Base-by-base conservation (phyloP, 768 basidiomycete genomes). In the Termitomyces sp. region DNA sequence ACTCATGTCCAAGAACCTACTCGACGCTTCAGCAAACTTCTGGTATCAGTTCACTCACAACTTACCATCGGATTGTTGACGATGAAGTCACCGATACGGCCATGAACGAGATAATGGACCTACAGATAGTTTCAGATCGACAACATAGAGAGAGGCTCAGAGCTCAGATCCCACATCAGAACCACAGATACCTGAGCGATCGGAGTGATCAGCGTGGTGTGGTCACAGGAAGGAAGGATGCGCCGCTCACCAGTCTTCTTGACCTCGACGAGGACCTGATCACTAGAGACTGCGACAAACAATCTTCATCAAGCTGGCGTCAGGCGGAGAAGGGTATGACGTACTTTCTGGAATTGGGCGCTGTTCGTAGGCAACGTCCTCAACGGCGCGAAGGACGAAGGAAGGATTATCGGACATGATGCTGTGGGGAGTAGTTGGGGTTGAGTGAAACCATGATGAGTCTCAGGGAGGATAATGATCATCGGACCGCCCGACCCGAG, bases 1-100 rank as follows among this genome's bases (percentile, higher is more conserved):
- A 93, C 74, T 98, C 96, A 67, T 98, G 96, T 20, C 96, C 96
- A 44, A 98, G 85, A 49, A 94, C 89, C 93, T 92, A 86, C 16
- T 87, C 84, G 27, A 88, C 79, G 47, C 83, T 78, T 84, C 84
- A 66, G 18, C 34, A 31, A 34, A 34, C 20, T 44, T 50, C 7
- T 20, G 20, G 39, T 32, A 8, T 34, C 6, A 22, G 7, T 41
- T 3, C n/a, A 18, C 6, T 13, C n/a, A 2, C 12, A 42, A 57
- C 66, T 26, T 64, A 88, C 90, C 88, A 93, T 94, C 0, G 92
- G 92, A 37, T 80, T 80, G 57, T 86, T 73, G 59, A 96, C 90
- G 51, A 90, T 74, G 72, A 88, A 93, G 67, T 90, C 86, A 20
- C 84, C 87, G 58, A 92, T 92, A 42, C 85, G 80, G 20, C 92